Conservation (phyloP, 2,329 filamentous ascomycete genomes). For the Monosporascus sp. region DNA sequence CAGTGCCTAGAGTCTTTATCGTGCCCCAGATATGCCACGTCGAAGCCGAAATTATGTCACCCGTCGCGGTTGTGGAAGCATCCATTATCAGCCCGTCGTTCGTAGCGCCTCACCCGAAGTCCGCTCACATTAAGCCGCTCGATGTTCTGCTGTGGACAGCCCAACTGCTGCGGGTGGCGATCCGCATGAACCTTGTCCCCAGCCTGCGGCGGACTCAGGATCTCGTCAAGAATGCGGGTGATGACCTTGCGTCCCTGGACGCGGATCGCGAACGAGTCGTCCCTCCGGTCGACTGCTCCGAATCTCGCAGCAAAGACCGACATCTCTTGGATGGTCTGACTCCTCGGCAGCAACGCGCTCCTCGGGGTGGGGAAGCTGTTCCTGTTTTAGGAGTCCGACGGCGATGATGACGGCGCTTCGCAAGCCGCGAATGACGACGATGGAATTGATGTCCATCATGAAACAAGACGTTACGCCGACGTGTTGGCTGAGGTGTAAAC, state of each 20-base stretch:
- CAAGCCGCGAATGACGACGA: conserved; percentile 28
- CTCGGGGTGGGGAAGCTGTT: conserved; percentile 28
- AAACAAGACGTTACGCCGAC: conserved; percentile 25
- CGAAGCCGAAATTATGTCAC: conserved; percentile 22
- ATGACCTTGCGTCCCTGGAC: conserved; percentile 31
- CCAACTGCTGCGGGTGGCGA: conserved; percentile 3
- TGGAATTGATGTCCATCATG: conserved; percentile 22
- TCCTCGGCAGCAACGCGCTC: conserved; percentile 28
- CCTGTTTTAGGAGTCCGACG: conserved; percentile 30
- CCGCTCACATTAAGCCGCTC: conserved; percentile 10
- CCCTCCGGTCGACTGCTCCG: conserved; percentile 24
- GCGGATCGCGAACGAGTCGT: conserved; percentile 26
- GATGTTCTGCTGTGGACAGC: conserved; percentile 8
- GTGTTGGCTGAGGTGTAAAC: conserved; percentile 26
- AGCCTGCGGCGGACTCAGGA: conserved; percentile 23
- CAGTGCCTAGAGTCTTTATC: conserved; percentile 31
- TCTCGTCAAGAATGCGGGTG: conserved; percentile 30
- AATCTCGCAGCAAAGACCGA: conserved; percentile 30
- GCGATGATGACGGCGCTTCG: conserved; percentile 30
- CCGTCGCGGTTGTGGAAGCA: conserved; percentile 15
- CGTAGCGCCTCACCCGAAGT: conserved; percentile 9
- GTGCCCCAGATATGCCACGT: conserved; percentile 23
- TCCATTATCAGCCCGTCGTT: conserved; percentile 15
- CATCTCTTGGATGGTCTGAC: conserved; percentile 31
- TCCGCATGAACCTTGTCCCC: conserved; percentile 9